These are phyloP conservation scores for Elsinoe fawcettii DNA, from an alignment of 2,329 filamentous ascomycete species.

Conservation along the genomic window DNA sequence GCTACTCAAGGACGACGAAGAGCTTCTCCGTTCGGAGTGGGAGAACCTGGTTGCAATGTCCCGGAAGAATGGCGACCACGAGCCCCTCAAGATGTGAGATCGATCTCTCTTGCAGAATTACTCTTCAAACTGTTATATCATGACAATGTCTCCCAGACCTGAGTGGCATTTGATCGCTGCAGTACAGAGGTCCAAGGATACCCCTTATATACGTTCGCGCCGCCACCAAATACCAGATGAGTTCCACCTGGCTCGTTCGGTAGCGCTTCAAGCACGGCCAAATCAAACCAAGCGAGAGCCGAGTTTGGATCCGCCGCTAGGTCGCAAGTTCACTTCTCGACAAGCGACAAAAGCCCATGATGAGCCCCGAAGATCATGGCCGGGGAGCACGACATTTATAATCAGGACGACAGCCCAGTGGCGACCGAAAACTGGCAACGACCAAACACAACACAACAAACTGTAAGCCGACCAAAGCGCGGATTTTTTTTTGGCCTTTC, in stretches of 20 bases:
- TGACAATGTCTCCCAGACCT: no score
- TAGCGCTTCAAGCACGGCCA: neutral
- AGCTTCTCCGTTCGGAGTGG: neutral
- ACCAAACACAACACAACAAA: neutral
- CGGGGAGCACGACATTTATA: neutral
- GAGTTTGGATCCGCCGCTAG: conserved; percentile 1
- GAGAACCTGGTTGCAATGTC: neutral
- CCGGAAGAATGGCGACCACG: neutral
- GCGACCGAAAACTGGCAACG: neutral
- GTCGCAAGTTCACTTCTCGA: neutral
- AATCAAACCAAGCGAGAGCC: neutral
- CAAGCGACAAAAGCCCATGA: neutral
- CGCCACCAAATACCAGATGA: neutral
- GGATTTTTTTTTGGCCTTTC: neutral
- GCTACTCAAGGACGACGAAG: neutral
- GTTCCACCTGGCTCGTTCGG: neutral
- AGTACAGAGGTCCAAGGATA: neutral
- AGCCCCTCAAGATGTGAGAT: neutral
- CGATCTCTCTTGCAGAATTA: no score
- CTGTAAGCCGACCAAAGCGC: neutral
- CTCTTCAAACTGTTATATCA: no score
- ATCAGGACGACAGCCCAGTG: neutral
- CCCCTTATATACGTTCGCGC: neutral
- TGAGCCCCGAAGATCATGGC: neutral
- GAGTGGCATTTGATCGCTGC: no score